Evolutionary conservation across 2,329 filamentous ascomycete species (phyloP), one percentile per base, ranked within the genome.

Genomic region (Microsporum canis): DNA sequence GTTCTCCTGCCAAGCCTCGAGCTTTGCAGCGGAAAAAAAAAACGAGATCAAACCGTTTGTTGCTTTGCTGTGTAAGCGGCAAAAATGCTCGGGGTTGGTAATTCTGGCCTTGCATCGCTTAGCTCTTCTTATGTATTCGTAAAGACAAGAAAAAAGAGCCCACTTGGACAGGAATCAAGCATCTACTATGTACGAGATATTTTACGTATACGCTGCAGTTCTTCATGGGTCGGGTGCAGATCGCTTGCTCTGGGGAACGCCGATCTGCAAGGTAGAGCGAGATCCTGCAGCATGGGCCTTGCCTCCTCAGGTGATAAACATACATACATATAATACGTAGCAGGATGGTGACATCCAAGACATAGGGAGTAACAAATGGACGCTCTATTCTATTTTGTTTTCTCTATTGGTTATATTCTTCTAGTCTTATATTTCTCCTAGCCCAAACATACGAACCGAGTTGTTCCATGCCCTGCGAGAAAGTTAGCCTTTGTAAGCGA

Each of bases 401-500:
- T 5, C 23, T 36, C 51, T 34, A 55, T 8, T 1, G 7, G 33
- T 36, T 36, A 5, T 23, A 55, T 34, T 31, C 4, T 17, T 36
- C 23, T 55, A 36, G 33, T 31, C n/a, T 17, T 14, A 10, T 8
- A 69, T 63, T 65, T 82, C 80, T 0, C 83, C 86, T 47, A 95
- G 72, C 0, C 84, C 85, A 77, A 96, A 96, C 71, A 96, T 89
- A 63, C 79, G 79, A 61, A 86, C 80, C 0, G 89, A 94, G 72
- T 96, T 96, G 51, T 76, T 81, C 89, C 89, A 95, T 3, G 89
- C 87, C 31, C 79, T 81, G 61, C 36, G 14, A 27, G 41, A n/a
- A 49, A 27, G 57, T 67, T 64, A 63, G 61, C 58, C 17, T 41
- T 6, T 5, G 60, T 71, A 64, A 74, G 69, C 66, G 62, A 63